A percentile compares a stretch with the other conserved stretches of the same genome.
phyloP scores from a whole-genome alignment of 2,329 filamentous ascomycete species.

The Sporothrix brunneoviolacea region DNA sequence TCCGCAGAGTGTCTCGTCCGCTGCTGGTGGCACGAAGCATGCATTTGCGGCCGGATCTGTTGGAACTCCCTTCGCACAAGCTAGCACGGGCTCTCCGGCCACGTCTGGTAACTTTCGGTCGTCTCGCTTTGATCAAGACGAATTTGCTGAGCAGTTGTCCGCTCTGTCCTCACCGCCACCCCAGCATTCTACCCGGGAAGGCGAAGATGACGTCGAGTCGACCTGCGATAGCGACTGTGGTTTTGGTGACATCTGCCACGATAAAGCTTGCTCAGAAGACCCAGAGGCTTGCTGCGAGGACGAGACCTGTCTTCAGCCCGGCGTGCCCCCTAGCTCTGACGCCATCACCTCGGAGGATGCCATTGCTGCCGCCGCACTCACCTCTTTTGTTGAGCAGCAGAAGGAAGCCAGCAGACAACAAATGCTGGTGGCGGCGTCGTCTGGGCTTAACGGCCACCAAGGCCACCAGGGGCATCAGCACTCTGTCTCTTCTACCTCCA shows the following conservation, averaged over 20 bases:
- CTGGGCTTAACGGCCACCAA: not conserved
- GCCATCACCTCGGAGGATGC: slow-evolving; percentile 16
- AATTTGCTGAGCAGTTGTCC: slow-evolving; percentile 15
- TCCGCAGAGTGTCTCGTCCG: not conserved
- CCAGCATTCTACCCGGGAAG: not conserved
- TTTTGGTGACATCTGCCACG: slow-evolving; percentile 18
- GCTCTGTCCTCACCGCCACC: slow-evolving; percentile 14
- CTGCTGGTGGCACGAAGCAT: not conserved
- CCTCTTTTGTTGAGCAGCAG: slow-evolving; percentile 15
- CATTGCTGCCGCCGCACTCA: slow-evolving; percentile 17
- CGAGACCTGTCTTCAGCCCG: slow-evolving; percentile 15
- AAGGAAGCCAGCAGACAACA: not conserved
- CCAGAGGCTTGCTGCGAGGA: slow-evolving; percentile 20
- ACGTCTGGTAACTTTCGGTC: not conserved
- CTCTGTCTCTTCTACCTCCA: not conserved
- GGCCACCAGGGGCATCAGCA: not conserved
- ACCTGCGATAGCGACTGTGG: slow-evolving; percentile 20
- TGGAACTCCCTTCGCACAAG: not conserved
- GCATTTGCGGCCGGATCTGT: no score
- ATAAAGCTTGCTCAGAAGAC: slow-evolving; percentile 17
- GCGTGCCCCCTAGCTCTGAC: not conserved
- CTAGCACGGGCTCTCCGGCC: no score
- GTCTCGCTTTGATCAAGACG: slow-evolving; percentile 1
- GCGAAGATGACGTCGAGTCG: slow-evolving; percentile 13
- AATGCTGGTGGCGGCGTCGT: not conserved